phyloP scores from a whole-genome alignment of 495 filamentous ascomycete genomes.

The Filosporella fistucella region DNA sequence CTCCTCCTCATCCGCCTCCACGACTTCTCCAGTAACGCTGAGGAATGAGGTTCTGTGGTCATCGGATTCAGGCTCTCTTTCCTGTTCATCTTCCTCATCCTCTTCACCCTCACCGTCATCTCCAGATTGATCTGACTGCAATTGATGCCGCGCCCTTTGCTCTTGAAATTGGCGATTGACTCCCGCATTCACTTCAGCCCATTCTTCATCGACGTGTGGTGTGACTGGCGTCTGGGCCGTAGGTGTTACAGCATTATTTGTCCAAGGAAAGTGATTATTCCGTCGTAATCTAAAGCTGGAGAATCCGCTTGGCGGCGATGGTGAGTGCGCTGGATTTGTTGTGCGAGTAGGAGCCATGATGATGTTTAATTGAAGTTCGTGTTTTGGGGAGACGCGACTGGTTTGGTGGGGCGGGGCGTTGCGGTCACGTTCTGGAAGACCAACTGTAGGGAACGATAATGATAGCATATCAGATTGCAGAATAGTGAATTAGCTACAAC shows the following conservation, averaged over 20 bases:
- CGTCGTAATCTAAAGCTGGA: slow-evolving; percentile 4
- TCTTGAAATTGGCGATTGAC: no score
- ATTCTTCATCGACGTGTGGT: slow-evolving; percentile 19
- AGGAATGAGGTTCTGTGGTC: no score
- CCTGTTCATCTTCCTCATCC: slow-evolving; percentile 25
- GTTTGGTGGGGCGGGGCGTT: background rate
- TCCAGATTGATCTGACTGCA: no score
- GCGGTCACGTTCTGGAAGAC: no score
- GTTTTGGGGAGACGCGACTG: slow-evolving; percentile 5
- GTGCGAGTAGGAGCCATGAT: background rate
- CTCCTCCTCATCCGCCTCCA: slow-evolving; percentile 26
- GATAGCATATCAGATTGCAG: no score
- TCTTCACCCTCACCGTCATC: slow-evolving; percentile 21
- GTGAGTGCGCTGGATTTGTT: slow-evolving; percentile 1
- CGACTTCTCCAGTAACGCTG: slow-evolving; percentile 17
- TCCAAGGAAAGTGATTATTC: slow-evolving; percentile 18
- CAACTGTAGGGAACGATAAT: no score
- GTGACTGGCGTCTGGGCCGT: slow-evolving; percentile 24
- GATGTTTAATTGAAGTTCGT: no score
- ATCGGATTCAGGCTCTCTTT: slow-evolving; percentile 20
- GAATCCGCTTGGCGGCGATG: background rate
- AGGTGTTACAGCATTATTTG: slow-evolving; percentile 17
- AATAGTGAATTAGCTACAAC: no score
- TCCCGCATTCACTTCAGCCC: background rate
- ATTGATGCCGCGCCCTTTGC: no score